These are phyloP conservation scores for Lagerstroemia speciosa DNA, from an alignment of 345 rosid species.

Conservation along the genomic window DNA sequence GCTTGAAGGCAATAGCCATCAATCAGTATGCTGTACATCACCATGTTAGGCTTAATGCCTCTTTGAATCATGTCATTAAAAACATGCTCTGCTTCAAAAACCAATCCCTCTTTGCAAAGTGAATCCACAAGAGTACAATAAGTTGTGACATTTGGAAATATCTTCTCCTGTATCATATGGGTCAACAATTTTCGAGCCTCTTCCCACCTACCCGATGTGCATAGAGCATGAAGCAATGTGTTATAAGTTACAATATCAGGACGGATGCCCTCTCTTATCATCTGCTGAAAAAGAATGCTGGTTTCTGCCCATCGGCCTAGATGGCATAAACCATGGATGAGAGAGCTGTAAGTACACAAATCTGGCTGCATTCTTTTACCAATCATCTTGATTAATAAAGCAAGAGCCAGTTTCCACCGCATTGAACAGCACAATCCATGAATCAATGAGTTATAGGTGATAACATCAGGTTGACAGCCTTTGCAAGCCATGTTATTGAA, in stretches of 20 bases:
- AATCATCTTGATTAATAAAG: neutral
- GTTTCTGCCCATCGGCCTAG: conserved; percentile 18
- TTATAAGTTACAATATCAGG: conserved; percentile 1
- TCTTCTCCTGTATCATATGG: neutral
- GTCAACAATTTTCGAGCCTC: neutral
- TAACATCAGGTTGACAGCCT: neutral
- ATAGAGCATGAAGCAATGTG: neutral
- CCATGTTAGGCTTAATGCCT: neutral
- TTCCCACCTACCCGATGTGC: neutral
- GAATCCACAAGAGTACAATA: neutral
- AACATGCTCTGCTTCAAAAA: neutral
- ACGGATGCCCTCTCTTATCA: neutral
- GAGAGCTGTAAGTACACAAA: conserved; percentile 8
- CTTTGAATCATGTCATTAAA: conserved; percentile 1
- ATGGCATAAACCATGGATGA: conserved; percentile 17
- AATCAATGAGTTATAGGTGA: neutral
- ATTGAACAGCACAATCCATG: neutral
- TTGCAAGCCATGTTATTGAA: neutral
- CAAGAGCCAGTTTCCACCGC: neutral
- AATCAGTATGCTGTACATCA: conserved; percentile 5
- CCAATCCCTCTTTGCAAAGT: neutral
- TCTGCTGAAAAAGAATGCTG: conserved; percentile 21
- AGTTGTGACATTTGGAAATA: neutral
- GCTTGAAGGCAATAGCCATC: neutral
- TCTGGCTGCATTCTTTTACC: conserved; percentile 1